These are phyloP conservation scores for Pseudogymnoascus sp. DNA, from an alignment of 2,329 filamentous ascomycete species.

Conservation along the genomic window DNA sequence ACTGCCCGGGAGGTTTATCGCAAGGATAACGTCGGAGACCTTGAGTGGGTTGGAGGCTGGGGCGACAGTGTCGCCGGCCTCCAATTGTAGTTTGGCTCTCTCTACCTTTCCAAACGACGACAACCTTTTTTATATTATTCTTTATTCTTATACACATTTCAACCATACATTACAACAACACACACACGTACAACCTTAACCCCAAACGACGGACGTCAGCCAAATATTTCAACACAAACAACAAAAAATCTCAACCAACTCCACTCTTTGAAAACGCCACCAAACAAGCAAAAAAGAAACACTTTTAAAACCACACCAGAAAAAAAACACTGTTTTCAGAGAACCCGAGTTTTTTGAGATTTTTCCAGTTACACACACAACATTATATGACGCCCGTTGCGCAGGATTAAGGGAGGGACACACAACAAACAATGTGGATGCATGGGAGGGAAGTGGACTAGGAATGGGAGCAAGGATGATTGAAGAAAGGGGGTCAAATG, in stretches of 20 bases:
- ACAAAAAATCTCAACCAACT: neutral
- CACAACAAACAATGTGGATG: neutral
- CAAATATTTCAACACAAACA: neutral
- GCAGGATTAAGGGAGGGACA: neutral
- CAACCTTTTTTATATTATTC: constrained; percentile 20
- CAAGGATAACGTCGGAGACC: constrained; percentile 60
- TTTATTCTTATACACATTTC: constrained; percentile 14
- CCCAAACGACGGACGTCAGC: neutral
- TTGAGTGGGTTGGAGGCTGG: constrained; percentile 95
- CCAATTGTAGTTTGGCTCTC: constrained; percentile 54
- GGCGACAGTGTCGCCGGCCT: constrained; percentile 43
- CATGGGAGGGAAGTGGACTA: neutral
- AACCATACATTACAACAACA: neutral
- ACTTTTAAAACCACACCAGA: neutral
- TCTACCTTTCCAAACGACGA: constrained; percentile 17
- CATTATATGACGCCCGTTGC: neutral
- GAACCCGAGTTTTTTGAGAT: neutral
- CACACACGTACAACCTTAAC: neutral
- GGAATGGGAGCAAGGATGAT: neutral
- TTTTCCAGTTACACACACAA: neutral
- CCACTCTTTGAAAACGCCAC: neutral
- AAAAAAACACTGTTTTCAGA: constrained; percentile 5
- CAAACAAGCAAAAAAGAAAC: neutral
- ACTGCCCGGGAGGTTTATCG: constrained; percentile 43
- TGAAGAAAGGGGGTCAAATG: neutral